Evolutionary conservation across 2,329 filamentous ascomycete genomes (phyloP).

Genomic region (Rhynchosporium agropyri): DNA sequence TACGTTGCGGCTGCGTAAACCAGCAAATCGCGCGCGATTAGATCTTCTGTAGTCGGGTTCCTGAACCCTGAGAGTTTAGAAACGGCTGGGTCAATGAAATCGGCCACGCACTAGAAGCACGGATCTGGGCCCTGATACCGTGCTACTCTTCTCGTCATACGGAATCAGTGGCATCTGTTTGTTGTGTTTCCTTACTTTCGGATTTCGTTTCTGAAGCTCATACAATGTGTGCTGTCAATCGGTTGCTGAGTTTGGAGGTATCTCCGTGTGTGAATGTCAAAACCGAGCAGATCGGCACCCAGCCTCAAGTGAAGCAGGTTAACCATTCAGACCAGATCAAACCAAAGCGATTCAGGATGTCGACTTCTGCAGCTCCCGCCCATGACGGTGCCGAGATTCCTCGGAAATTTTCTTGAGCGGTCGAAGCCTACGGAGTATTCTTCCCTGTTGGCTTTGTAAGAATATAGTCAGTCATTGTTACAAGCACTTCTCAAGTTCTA

Average conservation of each 20-base stretch:
- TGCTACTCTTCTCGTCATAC: not conserved
- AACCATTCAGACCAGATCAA: not conserved
- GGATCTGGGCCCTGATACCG: not conserved
- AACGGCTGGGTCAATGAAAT: not conserved
- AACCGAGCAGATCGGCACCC: not conserved
- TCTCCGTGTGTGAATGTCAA: not conserved
- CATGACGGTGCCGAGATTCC: not conserved
- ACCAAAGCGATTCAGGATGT: not conserved
- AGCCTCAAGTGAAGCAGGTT: conserved; percentile 9
- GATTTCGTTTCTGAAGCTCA: not conserved
- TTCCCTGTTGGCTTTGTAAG: not conserved
- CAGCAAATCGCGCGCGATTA: not conserved
- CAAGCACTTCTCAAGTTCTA: not conserved
- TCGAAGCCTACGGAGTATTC: not conserved
- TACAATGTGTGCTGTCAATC: not conserved
- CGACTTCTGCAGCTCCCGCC: not conserved
- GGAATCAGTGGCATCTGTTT: not conserved
- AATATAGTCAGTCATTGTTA: not conserved
- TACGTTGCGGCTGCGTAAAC: not conserved
- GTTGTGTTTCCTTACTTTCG: not conserved
- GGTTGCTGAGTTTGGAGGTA: not conserved
- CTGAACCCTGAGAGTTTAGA: not conserved
- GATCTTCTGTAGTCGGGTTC: not conserved
- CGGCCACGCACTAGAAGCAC: conserved; percentile 4
- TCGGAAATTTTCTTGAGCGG: not conserved